phyloP scores from a whole-genome alignment of 2,329 filamentous ascomycete genomes.

The Uncinocarpus reesii region DNA sequence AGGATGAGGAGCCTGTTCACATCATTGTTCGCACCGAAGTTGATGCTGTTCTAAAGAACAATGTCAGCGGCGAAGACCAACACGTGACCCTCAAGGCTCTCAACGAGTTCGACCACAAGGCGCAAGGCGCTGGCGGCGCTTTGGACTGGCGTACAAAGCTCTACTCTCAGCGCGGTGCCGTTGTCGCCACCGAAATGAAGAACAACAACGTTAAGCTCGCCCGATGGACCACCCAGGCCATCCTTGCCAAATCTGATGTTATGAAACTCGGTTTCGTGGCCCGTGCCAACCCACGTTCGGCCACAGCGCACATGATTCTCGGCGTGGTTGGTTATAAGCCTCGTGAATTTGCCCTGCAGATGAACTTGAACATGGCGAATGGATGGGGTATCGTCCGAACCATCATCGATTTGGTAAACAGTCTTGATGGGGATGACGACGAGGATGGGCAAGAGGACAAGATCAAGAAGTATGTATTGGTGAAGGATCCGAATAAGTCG shows the following conservation, averaged over 20 bases:
- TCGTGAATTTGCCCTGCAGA: conserved; percentile 89
- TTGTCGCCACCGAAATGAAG: conserved; percentile 99
- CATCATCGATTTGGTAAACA: conserved; percentile 69
- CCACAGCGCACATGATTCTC: conserved; percentile 88
- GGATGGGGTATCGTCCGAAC: conserved; percentile 98
- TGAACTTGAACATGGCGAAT: conserved; percentile 94
- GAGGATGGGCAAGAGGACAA: conserved; percentile 31
- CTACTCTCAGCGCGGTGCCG: conserved; percentile 85
- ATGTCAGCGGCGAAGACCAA: conserved; percentile 82
- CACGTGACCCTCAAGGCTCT: conserved; percentile 86
- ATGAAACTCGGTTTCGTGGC: conserved; percentile 99
- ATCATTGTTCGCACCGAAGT: conserved; percentile 89
- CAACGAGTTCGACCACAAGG: conserved; percentile 98
- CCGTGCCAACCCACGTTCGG: conserved; percentile 79
- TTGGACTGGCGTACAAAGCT: conserved; percentile 97
- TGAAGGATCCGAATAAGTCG: conserved; percentile 92
- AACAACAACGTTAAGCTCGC: conserved; percentile 99
- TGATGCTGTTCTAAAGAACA: conserved; percentile 92
- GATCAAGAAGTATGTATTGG: conserved; percentile 44
- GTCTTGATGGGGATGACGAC: conserved; percentile 28
- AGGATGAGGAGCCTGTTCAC: conserved; percentile 85
- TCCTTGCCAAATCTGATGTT: conserved; percentile 89
- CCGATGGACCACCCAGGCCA: conserved; percentile 92
- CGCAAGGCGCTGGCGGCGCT: conserved; percentile 85
- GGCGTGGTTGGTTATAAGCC: conserved; percentile 98